Evolutionary conservation across 495 filamentous ascomycete species (phyloP).

Genomic region (Hyaloscypha finlandica): DNA sequence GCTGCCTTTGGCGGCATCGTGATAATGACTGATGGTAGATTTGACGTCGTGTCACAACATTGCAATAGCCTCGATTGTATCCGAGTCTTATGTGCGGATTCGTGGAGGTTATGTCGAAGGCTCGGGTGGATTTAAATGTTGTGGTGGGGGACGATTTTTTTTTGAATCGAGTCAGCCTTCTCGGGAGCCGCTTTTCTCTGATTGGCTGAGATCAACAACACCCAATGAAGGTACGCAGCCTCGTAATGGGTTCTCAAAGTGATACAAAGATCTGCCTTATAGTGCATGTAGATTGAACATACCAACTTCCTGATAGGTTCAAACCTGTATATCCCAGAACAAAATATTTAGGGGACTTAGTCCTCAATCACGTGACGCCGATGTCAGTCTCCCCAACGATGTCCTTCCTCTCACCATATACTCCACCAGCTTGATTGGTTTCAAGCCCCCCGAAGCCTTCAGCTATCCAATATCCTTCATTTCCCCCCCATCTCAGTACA

Average conservation of each 20-base stretch:
- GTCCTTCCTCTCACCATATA: too few species aligned
- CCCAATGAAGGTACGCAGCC: neutral
- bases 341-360: too few species aligned
- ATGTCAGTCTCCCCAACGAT: too few species aligned
- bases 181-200: slow-evolving; percentile 9
- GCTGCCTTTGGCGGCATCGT: slow-evolving; percentile 26
- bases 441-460: too few species aligned
- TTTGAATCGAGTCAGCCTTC: slow-evolving; percentile 18
- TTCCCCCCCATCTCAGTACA: too few species aligned
- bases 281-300: too few species aligned
- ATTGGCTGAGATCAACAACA: slow-evolving; percentile 5
- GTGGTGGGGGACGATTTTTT: slow-evolving; percentile 16
- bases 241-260: neutral
- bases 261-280: neutral
- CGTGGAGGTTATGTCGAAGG: neutral
- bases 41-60: slow-evolving; percentile 13
- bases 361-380: too few species aligned
- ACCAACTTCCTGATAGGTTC: too few species aligned
- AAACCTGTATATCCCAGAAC: too few species aligned
- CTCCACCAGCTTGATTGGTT: too few species aligned
- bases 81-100: neutral
- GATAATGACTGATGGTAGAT: neutral
- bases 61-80: neutral
- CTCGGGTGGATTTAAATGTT: neutral
- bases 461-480: too few species aligned